Percentiles rank a stretch among this genome's conserved stretches.
phyloP scores from a whole-genome alignment of 495 filamentous ascomycete species.

The Penicillium turbatum region DNA sequence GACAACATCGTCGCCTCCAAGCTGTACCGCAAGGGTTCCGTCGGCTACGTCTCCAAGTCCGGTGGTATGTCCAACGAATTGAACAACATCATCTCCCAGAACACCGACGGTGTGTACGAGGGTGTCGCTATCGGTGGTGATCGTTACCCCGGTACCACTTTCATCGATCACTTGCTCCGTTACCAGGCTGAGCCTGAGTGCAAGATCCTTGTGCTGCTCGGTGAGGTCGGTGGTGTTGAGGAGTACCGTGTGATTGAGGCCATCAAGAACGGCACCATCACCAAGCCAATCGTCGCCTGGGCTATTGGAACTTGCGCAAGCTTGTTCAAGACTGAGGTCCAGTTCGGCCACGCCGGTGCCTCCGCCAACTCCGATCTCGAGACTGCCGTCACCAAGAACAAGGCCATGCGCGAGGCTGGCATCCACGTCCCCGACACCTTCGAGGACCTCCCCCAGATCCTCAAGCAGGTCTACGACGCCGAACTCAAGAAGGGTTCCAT shows the following conservation, averaged over 20 bases:
- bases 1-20: conserved; percentile 99
- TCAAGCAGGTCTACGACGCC: conserved; percentile 77
- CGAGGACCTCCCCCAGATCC: conserved; percentile 79
- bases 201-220: conserved; percentile 93
- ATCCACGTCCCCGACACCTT: conserved; percentile 95
- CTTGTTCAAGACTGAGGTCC: conserved; percentile 99
- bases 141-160: conserved; percentile 96
- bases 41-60: conserved; percentile 99
- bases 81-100: conserved; percentile 98
- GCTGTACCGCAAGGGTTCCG: conserved; percentile 97
- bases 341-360: conserved; percentile 97
- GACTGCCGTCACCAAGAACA: conserved; percentile 94
- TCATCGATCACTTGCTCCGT: conserved; percentile 95
- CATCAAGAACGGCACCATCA: conserved; percentile 88
- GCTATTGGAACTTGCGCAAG: conserved; percentile 98
- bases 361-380: conserved; percentile 99
- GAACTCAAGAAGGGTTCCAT: conserved; percentile 80
- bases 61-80: conserved; percentile 99
- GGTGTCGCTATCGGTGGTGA: conserved; percentile 99
- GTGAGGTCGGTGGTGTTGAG: conserved; percentile 98
- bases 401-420: conserved; percentile 89
- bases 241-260: conserved; percentile 99
- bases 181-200: conserved; percentile 94
- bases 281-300: conserved; percentile 98
- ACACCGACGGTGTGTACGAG: conserved; percentile 96